phyloP scores from a whole-genome alignment of 106 monocot species.

The Dendrobium officinale region DNA sequence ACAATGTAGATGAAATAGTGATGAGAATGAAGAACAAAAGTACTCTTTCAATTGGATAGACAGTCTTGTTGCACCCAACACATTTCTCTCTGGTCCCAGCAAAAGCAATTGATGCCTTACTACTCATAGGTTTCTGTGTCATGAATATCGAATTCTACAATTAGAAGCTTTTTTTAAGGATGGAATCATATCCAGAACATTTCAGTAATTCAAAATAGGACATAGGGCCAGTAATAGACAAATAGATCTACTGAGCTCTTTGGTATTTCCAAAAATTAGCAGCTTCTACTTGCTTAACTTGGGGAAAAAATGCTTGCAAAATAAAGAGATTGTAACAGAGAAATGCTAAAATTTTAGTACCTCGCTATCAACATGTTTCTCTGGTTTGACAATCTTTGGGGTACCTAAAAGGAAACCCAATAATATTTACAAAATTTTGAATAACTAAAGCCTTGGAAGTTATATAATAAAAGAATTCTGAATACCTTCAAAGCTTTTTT shows the following conservation, averaged over 20 bases:
- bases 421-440: neutral
- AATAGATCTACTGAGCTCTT: too few species aligned
- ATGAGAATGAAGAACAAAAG: neutral
- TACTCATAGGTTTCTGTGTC: slow-evolving; percentile 32
- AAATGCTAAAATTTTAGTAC: slow-evolving; percentile 16
- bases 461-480: neutral
- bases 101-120: slow-evolving; percentile 60
- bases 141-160: neutral
- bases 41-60: slow-evolving; percentile 87
- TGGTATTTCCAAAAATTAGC: neutral
- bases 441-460: neutral
- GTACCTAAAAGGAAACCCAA: slow-evolving; percentile 41
- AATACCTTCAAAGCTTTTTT: slow-evolving; percentile 93
- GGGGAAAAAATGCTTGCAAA: neutral
- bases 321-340: neutral
- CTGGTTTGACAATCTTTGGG: slow-evolving; percentile 75
- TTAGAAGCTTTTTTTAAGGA: neutral
- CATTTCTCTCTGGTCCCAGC: slow-evolving; percentile 85
- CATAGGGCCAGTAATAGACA: too few species aligned
- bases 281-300: neutral
- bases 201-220: too few species aligned
- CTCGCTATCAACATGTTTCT: slow-evolving; percentile 55
- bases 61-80: slow-evolving; percentile 78
- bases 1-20: neutral
- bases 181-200: too few species aligned